Evolutionary conservation across 176 grass and related monocot species (phyloP), one percentile per base, ranked within the genome.

Genomic region (Tuctoria greenei): DNA sequence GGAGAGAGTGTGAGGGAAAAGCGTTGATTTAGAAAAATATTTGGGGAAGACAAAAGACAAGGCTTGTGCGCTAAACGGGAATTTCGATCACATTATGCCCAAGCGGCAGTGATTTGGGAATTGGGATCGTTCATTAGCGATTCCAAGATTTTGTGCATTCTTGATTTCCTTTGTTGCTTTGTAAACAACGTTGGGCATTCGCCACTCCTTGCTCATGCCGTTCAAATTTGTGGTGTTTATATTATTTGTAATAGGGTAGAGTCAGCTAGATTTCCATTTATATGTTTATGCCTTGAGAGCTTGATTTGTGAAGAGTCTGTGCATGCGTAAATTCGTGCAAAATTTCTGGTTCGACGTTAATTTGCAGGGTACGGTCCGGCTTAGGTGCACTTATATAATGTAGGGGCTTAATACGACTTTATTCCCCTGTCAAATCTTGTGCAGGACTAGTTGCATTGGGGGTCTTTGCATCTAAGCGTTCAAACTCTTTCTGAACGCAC

Each of bases 61-160:
- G 42, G 31, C 50, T 72, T 47, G 61, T 73, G 75, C 26, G 69
- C 55, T 79, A 37, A 65, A 24, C 64, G 55, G 75, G 69, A 78
- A 69, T 83, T 83, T 34, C 20, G 17, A 56, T 79, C 54, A 75
- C 41, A n/a, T 65, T 75, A 52, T 76, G 71, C 81, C 76, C 65
- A 84, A 71, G 57, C 16, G 64, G 71, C 71, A 26, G 42, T 8
- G 47, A 59, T 64, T 69, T 70, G 76, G 31, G 31, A 31, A 31
- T 26, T 0, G 0, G 78, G 80, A 67, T 83, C 62, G 68, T 79
- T 42, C 71, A 71, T 58, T 46, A 6, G 26, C 64, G 86, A 71
- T 84, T 88, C 81, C 9, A 28, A 63, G 69, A 70, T 84, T 84
- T 88, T 84, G 71, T 55, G 65, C 18, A 52, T 76, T 84, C 61